These are phyloP conservation scores for Salix brachista DNA, from an alignment of 345 rosid species.

Conservation along the genomic window DNA sequence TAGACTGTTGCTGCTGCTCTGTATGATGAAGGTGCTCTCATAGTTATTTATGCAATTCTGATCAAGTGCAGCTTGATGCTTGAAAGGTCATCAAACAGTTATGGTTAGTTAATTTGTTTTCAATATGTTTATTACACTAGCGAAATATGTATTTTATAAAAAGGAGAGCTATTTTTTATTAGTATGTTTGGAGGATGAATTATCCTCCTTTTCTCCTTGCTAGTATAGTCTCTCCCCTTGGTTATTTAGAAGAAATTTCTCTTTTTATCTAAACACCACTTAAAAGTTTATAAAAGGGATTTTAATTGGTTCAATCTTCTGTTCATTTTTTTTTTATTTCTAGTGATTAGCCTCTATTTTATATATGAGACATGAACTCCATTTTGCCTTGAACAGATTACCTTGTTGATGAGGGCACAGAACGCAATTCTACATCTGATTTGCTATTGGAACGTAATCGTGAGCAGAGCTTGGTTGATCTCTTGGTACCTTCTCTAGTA, in stretches of 20 bases:
- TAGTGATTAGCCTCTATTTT: background rate
- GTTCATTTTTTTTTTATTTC: background rate
- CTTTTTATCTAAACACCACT: background rate
- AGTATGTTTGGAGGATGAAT: background rate
- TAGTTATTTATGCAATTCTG: slow-evolving; percentile 69
- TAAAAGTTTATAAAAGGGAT: background rate
- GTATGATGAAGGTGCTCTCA: slow-evolving; percentile 83
- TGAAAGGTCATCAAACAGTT: slow-evolving; percentile 87
- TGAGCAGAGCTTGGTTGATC: slow-evolving; percentile 89
- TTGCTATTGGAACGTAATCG: slow-evolving; percentile 88
- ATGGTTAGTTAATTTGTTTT: slow-evolving; percentile 47
- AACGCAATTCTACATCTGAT: slow-evolving; percentile 94
- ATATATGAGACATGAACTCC: background rate
- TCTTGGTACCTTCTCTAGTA: slow-evolving; percentile 73
- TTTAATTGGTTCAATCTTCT: background rate
- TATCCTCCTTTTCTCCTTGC: background rate
- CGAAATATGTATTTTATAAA: background rate
- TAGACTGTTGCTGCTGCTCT: slow-evolving; percentile 83
- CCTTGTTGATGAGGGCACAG: slow-evolving; percentile 95
- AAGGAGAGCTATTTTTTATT: background rate
- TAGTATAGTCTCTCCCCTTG: background rate
- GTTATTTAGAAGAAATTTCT: too few species aligned
- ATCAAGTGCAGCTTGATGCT: slow-evolving; percentile 93
- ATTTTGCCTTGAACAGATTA: slow-evolving; percentile 56
- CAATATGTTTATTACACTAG: background rate